phyloP scores from a whole-genome alignment of 2,329 filamentous ascomycete species.

The Pseudogymnoascus sp. region DNA sequence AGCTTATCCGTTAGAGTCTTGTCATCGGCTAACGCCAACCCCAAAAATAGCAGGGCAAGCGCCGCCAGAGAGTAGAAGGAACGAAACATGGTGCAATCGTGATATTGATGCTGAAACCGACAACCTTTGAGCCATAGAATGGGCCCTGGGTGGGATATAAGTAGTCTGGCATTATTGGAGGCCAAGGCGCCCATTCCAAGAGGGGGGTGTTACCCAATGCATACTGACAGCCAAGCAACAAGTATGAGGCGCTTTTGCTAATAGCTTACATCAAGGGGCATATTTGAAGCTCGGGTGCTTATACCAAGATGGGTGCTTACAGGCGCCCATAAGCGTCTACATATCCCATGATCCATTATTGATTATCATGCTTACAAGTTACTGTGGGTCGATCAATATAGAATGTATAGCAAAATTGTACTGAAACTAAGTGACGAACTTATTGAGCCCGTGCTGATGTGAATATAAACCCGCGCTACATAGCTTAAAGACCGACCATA shows the following conservation, averaged over 20 bases:
- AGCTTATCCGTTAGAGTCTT: neutral
- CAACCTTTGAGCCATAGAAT: neutral
- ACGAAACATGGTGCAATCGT: neutral
- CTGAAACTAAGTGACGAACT: neutral
- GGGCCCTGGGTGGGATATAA: neutral
- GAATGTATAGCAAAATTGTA: neutral
- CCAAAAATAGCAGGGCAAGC: neutral
- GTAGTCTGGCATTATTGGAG: neutral
- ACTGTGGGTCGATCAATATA: neutral
- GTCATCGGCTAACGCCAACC: neutral
- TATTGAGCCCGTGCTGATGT: neutral
- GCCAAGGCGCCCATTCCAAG: neutral
- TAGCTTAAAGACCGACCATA: neutral
- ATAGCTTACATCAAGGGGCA: neutral
- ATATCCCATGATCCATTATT: neutral
- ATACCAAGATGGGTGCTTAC: neutral
- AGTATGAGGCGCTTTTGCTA: neutral
- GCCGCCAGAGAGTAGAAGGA: neutral
- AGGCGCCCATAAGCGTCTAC: neutral
- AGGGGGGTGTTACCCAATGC: neutral
- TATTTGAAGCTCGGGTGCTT: neutral
- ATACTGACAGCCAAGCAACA: neutral
- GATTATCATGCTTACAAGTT: neutral
- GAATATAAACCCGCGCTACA: neutral
- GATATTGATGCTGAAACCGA: neutral